Conservation (phyloP, 768 basidiomycete species). For the Auriscalpium vulgare region DNA sequence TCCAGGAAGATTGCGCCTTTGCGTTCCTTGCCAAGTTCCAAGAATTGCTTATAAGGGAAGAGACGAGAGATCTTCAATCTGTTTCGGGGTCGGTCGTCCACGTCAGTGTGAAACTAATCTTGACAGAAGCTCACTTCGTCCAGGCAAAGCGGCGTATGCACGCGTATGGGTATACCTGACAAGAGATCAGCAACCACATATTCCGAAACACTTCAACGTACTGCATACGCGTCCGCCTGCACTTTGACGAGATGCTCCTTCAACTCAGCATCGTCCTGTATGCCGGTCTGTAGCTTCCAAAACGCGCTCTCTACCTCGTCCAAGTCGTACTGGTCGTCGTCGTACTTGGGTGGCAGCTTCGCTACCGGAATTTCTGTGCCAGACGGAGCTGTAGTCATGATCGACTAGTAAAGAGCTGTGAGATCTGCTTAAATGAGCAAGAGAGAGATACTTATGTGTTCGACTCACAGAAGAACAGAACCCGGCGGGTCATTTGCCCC, state of each 20-base stretch:
- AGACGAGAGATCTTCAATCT: conserved; percentile 20
- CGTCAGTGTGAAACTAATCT: background rate
- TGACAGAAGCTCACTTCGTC: conserved; percentile 7
- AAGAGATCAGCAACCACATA: background rate
- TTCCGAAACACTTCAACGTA: conserved; percentile 3
- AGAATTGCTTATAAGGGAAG: conserved; percentile 20
- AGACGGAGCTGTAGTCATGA: too few species aligned
- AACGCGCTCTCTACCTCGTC: conserved; percentile 13
- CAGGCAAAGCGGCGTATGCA: conserved; percentile 23
- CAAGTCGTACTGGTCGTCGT: conserved; percentile 1
- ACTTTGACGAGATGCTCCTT: conserved; percentile 23
- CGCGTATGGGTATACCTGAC: conserved; percentile 24
- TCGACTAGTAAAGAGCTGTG: too few species aligned
- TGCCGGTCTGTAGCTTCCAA: conserved; percentile 20
- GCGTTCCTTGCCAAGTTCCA: conserved; percentile 30
- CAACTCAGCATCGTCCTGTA: conserved; percentile 22
- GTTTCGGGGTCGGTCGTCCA: background rate
- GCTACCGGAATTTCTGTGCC: too few species aligned
- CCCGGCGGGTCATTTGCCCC: too few species aligned
- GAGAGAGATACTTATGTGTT: too few species aligned
- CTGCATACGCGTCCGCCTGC: conserved; percentile 23
- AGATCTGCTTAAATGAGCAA: too few species aligned
- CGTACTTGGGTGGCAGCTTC: too few species aligned
- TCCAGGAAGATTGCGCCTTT: conserved; percentile 34
- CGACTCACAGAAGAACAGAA: too few species aligned